phyloP scores from a whole-genome alignment of 257 asterid genomes.

The Orobanche coerulescens region DNA sequence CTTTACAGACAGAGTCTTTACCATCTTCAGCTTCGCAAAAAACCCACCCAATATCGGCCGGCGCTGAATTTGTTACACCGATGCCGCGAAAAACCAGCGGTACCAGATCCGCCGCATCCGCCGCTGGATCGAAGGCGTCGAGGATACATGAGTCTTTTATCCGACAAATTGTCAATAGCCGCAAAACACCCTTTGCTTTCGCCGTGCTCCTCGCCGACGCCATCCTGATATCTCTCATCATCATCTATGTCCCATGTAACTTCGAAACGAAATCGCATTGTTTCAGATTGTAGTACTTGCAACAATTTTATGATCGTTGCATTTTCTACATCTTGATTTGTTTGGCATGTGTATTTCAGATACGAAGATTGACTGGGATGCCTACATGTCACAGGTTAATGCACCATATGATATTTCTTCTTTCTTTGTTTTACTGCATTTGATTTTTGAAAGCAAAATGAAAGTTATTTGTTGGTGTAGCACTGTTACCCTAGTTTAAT shows the following conservation, averaged over 20 bases:
- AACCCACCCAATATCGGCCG: conserved; percentile 22
- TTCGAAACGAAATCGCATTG: not conserved
- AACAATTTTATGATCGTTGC: not conserved
- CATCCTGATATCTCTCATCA: conserved; percentile 52
- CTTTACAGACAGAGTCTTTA: too few species aligned
- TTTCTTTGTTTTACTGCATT: not conserved
- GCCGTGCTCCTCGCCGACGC: conserved; percentile 65
- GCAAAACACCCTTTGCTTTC: conserved; percentile 35
- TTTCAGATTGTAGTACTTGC: not conserved
- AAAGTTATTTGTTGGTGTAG: not conserved
- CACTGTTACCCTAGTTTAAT: not conserved
- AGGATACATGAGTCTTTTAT: conserved; percentile 19
- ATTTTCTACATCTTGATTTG: not conserved
- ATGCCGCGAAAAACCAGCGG: conserved; percentile 39
- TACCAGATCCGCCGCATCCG: conserved; percentile 30
- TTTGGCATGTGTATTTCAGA: conserved; percentile 42
- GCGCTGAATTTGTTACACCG: conserved; percentile 21
- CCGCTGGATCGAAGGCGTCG: conserved; percentile 21
- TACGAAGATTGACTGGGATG: conserved; percentile 99
- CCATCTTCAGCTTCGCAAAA: not conserved
- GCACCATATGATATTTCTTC: not conserved
- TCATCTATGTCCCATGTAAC: conserved; percentile 83
- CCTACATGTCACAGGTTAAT: conserved; percentile 92
- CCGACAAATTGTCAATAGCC: conserved; percentile 25
- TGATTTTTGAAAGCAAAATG: not conserved